These are phyloP conservation scores for Arabidopsis suecica DNA, from an alignment of 345 rosid genomes.

Conservation along the genomic window DNA sequence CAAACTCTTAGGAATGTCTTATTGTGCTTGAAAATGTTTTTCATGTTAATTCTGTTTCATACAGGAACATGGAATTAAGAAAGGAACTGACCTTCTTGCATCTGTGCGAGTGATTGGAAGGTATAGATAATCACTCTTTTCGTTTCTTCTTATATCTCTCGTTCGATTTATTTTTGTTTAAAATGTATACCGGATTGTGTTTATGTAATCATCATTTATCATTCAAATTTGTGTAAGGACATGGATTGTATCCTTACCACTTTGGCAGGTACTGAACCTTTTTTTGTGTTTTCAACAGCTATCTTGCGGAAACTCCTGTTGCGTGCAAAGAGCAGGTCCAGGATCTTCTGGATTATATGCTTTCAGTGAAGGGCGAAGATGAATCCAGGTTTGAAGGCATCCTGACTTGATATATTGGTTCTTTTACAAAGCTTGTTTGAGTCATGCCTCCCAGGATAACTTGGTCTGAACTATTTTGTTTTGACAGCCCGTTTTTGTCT, in stretches of 20 bases:
- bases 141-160: constrained; percentile 5
- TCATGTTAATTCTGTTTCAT: constrained; percentile 31
- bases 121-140: constrained; percentile 45
- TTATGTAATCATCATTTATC: neutral
- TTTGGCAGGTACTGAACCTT: neutral
- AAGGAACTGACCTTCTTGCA: constrained; percentile 91
- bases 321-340: constrained; percentile 76
- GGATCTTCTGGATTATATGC: constrained; percentile 77
- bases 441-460: constrained; percentile 37
- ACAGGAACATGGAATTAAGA: constrained; percentile 80
- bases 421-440: constrained; percentile 27
- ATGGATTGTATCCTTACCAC: constrained; percentile 2
- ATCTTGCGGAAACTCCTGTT: constrained; percentile 87
- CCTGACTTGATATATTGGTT: neutral
- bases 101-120: constrained; percentile 87
- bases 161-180: neutral
- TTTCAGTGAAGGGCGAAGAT: constrained; percentile 83
- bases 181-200: neutral
- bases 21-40: constrained; percentile 13
- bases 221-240: neutral
- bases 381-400: constrained; percentile 68
- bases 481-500: constrained; percentile 71
- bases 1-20: constrained; percentile 26
- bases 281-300: constrained; percentile 51
- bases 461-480: constrained; percentile 29